Evolutionary conservation across 2,329 filamentous ascomycete genomes (phyloP), one percentile per base, ranked within the genome.

Genomic region (Aureobasidium mangrovei): DNA sequence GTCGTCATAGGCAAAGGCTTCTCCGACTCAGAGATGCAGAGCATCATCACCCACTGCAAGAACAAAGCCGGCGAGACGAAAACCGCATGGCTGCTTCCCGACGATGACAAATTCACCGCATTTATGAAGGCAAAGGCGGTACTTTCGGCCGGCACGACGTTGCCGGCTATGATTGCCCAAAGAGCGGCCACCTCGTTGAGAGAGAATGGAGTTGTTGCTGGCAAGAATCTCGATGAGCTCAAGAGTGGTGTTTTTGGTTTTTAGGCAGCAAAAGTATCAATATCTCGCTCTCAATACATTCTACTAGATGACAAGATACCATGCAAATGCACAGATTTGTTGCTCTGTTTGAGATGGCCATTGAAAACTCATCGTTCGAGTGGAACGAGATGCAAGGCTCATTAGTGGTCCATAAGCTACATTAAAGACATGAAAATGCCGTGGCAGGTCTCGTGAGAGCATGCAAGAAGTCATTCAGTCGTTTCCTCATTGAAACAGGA

Each of bases 1-100:
- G 46, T 56, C 8, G 40, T 56, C 12, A 51, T 56, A 32, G 54
- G 54, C 2, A 56, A 56, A 39, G 54, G 54, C 38, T 56, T 56
- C 27, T 51, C 39, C n/a, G 54, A 56, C 5, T 24, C 29, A 1
- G 54, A 56, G 9, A 56, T 56, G 54, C 36, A 51, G 4, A 40
- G 44, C 1, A 49, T 56, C 10, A 49, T 55, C 27, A 24, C 35
- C 2, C 33, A 40, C 4, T 45, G 52, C 18, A 18, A 47, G 28
- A 28, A 3, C 2, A 9, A 43, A 27, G 32, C 24, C 12, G 29
- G 12, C 3, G 36, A 10, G 7, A 41, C 29, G 28, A 52, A 52
- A 35, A 48, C 46, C 2, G 39, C 40, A 10, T 56, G 54, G 54
- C 36, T 56, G 12, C 18, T 52, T 2, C 54, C 54, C 10, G 47